Percentiles rank a stretch among this genome's conserved stretches.
These are phyloP conservation scores for Diaporthe vaccinii DNA, from an alignment of 2,329 filamentous ascomycete genomes.

Conservation along the genomic window DNA sequence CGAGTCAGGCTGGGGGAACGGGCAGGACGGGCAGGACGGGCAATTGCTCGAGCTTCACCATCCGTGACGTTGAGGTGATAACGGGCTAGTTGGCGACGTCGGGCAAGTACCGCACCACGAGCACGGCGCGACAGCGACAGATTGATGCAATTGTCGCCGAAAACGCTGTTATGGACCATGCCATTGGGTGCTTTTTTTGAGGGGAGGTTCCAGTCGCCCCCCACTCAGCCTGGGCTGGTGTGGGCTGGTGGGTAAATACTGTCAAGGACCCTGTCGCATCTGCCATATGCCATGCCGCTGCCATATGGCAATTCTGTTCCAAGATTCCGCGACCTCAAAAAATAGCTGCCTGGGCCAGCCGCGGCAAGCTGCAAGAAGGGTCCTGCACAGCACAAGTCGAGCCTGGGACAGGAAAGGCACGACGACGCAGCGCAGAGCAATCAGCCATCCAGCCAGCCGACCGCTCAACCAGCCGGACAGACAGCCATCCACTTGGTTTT, in stretches of 20 bases:
- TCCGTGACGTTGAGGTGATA: conserved; percentile 36
- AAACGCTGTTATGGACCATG: conserved; percentile 24
- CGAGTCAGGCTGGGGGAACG: conserved; percentile 36
- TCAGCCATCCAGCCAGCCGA: conserved; percentile 30
- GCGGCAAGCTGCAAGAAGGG: conserved; percentile 31
- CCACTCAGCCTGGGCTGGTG: conserved; percentile 34
- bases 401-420: conserved; percentile 7
- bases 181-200: conserved; percentile 22
- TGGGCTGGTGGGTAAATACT: conserved; percentile 27
- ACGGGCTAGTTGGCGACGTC: conserved; percentile 34
- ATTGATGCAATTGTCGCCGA: conserved; percentile 36
- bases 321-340: conserved; percentile 7
- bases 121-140: conserved; percentile 34
- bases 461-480: conserved; percentile 5
- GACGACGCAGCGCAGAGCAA: conserved; percentile 27
- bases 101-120: conserved; percentile 34
- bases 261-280: conserved; percentile 33
- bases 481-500: conserved; percentile 32
- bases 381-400: not conserved
- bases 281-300: conserved; percentile 34
- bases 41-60: conserved; percentile 32
- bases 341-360: conserved; percentile 15
- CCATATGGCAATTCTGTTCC: conserved; percentile 36
- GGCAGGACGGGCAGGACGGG: conserved; percentile 12
- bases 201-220: conserved; percentile 27